These are phyloP conservation scores for Aureobasidium melanogenum DNA, from an alignment of 2,329 filamentous ascomycete genomes.

Conservation along the genomic window DNA sequence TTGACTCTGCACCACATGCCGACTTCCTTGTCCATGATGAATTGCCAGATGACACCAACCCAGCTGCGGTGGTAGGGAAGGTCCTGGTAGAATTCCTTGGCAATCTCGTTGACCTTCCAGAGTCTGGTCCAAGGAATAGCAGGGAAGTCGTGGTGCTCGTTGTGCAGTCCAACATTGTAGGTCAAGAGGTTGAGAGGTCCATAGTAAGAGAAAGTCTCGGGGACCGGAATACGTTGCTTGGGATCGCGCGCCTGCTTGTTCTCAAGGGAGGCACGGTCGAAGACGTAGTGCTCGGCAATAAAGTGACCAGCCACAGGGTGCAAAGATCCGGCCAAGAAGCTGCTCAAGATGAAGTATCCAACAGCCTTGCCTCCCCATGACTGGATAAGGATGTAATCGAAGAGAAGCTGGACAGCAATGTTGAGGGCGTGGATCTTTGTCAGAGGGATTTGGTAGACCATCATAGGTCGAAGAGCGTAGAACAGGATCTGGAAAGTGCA, in stretches of 20 bases:
- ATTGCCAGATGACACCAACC: constrained; percentile 89
- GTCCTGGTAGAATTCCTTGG: constrained; percentile 83
- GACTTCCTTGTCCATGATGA: constrained; percentile 82
- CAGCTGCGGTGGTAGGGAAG: constrained; percentile 84
- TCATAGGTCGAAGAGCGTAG: constrained; percentile 93
- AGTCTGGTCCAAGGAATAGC: constrained; percentile 91
- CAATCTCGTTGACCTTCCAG: constrained; percentile 66
- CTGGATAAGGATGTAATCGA: constrained; percentile 63
- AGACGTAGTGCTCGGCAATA: constrained; percentile 80
- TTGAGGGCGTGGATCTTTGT: constrained; percentile 80
- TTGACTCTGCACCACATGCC: constrained; percentile 91
- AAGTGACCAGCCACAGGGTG: constrained; percentile 96
- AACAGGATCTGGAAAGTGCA: constrained; percentile 99
- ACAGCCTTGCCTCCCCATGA: constrained; percentile 56
- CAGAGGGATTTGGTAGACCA: constrained; percentile 81
- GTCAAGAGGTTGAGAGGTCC: constrained; percentile 84
- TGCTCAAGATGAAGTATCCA: constrained; percentile 77
- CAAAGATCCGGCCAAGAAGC: constrained; percentile 85
- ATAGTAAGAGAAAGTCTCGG: constrained; percentile 97
- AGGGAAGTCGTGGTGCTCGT: constrained; percentile 98
- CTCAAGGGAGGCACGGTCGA: constrained; percentile 44
- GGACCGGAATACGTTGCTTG: constrained; percentile 44
- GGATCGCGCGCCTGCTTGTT: constrained; percentile 25
- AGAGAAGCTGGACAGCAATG: constrained; percentile 63
- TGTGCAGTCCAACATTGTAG: constrained; percentile 96